These are phyloP conservation scores for Dactylellina drechsleri DNA, from an alignment of 2,329 filamentous ascomycete genomes.

Conservation along the genomic window DNA sequence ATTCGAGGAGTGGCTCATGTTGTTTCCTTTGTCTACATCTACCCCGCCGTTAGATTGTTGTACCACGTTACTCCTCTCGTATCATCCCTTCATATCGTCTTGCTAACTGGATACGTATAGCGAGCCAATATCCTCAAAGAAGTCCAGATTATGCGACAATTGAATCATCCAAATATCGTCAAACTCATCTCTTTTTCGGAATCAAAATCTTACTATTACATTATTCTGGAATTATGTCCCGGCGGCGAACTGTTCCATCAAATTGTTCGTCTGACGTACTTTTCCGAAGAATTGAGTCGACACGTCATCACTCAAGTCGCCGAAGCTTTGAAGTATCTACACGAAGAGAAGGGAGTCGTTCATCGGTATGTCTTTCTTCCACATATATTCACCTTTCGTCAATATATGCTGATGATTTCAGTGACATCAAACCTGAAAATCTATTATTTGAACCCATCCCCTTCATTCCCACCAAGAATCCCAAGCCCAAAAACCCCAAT, in stretches of 20 bases:
- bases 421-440: constrained; percentile 98
- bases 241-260: constrained; percentile 98
- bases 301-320: constrained; percentile 96
- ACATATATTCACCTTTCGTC: neutral
- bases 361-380: constrained; percentile 77
- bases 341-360: constrained; percentile 93
- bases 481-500: constrained; percentile 82
- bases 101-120: constrained; percentile 65
- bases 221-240: constrained; percentile 91
- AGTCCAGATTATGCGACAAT: constrained; percentile 96
- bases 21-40: constrained; percentile 31
- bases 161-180: constrained; percentile 96
- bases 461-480: constrained; percentile 80
- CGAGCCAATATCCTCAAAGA: constrained; percentile 98
- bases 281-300: constrained; percentile 92
- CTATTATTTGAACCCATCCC: constrained; percentile 89
- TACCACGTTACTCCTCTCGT: constrained; percentile 34
- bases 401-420: constrained; percentile 61
- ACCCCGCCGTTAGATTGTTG: constrained; percentile 15
- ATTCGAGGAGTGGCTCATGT: constrained; percentile 39
- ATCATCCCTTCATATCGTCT: constrained; percentile 1
- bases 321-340: constrained; percentile 90
- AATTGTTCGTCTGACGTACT: constrained; percentile 97
- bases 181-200: constrained; percentile 94
- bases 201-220: constrained; percentile 95